A percentile compares a stretch with the other conserved stretches of the same genome.
These are phyloP conservation scores for Cyberlindnera mississippiensis DNA, from an alignment of 805 yeast species.

Conservation along the genomic window DNA sequence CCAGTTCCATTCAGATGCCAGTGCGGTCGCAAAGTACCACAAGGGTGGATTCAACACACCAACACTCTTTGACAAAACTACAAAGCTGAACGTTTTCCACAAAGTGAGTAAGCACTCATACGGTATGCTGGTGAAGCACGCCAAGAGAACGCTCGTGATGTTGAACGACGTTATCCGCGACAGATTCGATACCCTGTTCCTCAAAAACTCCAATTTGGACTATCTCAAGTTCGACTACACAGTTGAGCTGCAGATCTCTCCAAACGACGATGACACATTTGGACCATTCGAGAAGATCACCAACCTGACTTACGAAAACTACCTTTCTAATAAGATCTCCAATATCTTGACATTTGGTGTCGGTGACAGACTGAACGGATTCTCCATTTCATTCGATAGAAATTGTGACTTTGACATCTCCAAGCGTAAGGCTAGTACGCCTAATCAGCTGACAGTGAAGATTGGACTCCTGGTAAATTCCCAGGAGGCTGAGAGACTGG, in stretches of 20 bases:
- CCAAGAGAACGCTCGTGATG: conserved; percentile 61
- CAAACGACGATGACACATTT: conserved; percentile 42
- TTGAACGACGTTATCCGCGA: conserved; percentile 79
- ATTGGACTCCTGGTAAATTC: conserved; percentile 71
- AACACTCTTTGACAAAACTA: conserved; percentile 68
- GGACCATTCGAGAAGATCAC: conserved; percentile 71
- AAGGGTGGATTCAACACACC: conserved; percentile 68
- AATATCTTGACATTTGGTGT: conserved; percentile 54
- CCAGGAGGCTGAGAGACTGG: conserved; percentile 70
- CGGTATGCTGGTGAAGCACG: conserved; percentile 55
- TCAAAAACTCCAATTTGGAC: conserved; percentile 52
- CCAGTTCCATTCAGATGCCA: conserved; percentile 52
- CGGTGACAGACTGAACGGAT: conserved; percentile 40
- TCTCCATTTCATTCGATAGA: conserved; percentile 33
- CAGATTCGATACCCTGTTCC: conserved; percentile 73
- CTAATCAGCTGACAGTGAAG: conserved; percentile 32
- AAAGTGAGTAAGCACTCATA: conserved; percentile 73
- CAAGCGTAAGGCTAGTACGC: conserved; percentile 50
- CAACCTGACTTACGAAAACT: conserved; percentile 66
- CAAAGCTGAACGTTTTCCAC: conserved; percentile 77
- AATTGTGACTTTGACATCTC: conserved; percentile 31
- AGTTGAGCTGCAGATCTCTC: conserved; percentile 44
- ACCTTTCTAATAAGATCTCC: conserved; percentile 55
- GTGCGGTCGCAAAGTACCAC: conserved; percentile 36
- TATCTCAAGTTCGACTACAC: conserved; percentile 62